phyloP scores from a whole-genome alignment of 257 asterid species.

The Solanum tacnaense region DNA sequence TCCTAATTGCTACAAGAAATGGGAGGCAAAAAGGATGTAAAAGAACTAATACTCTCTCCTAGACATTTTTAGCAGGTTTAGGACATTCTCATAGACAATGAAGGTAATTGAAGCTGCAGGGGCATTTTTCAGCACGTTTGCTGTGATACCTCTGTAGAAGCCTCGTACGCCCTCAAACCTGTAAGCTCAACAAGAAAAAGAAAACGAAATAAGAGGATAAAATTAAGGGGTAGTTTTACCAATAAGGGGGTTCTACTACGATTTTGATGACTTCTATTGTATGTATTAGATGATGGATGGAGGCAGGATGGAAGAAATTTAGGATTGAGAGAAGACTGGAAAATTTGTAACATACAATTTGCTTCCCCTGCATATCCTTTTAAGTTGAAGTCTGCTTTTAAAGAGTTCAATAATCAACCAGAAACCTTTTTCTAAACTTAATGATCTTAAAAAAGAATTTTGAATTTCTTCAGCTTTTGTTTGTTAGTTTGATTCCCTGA shows the following conservation, averaged over 20 bases:
- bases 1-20: not conserved
- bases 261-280: not conserved
- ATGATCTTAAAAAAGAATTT: not conserved
- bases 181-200: constrained; percentile 8
- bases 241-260: not conserved
- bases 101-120: constrained; percentile 96
- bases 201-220: not conserved
- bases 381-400: not conserved
- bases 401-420: not conserved
- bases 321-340: not conserved
- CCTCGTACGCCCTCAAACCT: constrained; percentile 86
- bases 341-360: not conserved
- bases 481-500: not conserved
- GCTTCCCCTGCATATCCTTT: not conserved
- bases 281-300: not conserved
- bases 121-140: constrained; percentile 76
- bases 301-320: not conserved
- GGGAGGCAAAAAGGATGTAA: not conserved
- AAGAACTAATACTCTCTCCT: constrained; percentile 25
- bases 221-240: not conserved
- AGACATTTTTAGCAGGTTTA: constrained; percentile 50
- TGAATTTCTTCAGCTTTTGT: not conserved
- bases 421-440: not conserved
- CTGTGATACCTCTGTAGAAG: constrained; percentile 89
- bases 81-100: constrained; percentile 85